Conservation (phyloP, 1,284 basidiomycete genomes). For the Ustilago trichophora region DNA sequence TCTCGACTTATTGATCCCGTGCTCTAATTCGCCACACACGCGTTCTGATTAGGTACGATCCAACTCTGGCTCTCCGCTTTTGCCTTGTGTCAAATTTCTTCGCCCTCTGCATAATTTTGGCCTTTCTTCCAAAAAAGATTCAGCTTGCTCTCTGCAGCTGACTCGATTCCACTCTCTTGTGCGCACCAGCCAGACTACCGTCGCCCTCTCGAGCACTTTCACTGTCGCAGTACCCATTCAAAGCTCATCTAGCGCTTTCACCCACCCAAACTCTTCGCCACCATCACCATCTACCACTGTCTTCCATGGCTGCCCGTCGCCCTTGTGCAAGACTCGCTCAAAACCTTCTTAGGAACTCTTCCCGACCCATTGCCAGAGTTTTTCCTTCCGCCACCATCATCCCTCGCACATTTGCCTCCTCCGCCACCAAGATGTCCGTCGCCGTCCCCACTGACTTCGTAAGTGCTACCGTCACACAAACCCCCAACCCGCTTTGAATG, state of each 20-base stretch:
- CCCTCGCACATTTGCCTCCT: conserved; percentile 32
- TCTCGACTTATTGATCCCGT: conserved; percentile 3
- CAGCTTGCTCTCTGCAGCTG: conserved; percentile 9
- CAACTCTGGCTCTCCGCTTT: neutral
- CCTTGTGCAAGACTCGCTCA: conserved; percentile 43
- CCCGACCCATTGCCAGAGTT: conserved; percentile 6
- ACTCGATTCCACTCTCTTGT: conserved; percentile 13
- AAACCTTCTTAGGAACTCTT: conserved; percentile 35
- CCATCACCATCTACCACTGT: conserved; percentile 21
- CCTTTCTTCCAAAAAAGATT: neutral
- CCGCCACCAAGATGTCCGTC: conserved; percentile 57
- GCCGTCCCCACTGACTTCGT: conserved; percentile 63
- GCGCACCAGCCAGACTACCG: no score
- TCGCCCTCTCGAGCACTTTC: no score
- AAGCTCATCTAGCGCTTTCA: no score
- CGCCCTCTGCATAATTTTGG: conserved; percentile 6
- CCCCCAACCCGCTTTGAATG: no score
- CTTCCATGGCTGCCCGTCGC: conserved; percentile 51
- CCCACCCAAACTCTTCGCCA: conserved; percentile 2
- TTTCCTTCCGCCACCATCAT: conserved; percentile 14
- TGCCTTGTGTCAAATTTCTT: conserved; percentile 13
- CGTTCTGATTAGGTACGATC: neutral
- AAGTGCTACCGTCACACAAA: no score
- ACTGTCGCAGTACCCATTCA: no score
- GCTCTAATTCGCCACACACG: conserved; percentile 1